Base-by-base conservation (phyloP, 495 filamentous ascomycete genomes). In the Trichoderma erinaceum region DNA sequence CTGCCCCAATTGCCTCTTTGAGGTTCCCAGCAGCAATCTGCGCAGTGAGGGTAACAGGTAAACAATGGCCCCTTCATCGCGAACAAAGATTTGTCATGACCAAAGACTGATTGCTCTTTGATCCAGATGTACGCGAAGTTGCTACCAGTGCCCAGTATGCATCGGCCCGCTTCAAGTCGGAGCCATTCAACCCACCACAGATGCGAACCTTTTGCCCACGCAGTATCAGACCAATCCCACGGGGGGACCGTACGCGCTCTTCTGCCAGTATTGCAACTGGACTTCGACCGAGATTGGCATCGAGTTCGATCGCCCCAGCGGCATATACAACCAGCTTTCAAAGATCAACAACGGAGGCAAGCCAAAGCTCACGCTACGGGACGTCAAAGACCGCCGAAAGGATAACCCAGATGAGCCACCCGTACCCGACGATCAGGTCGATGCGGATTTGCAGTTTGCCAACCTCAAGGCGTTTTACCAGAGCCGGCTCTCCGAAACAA, bases 1-100 rank as follows among this genome's bases (percentile, higher is more conserved):
- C 73, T 99, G 95, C 75, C 95, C 95, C n/a, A 93, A 84, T 75
- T 99, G 95, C 77, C 77, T 98, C 67, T 97, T 98, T 72, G 95
- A 99, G 78, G 92, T 95, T 43, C 92, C 93, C 12, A 94, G 89
- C 74, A 93, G 89, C 73, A 90, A 89, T 75, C 86, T 98, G 41
- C 92, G 92, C 79, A 90, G 86, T 71, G 96, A 99, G 73, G 93
- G 93, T 15, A 96, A 96, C 75, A 86, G 94, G 93, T 97, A 83
- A 21, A 41, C n/a, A 5, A 29, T 29, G 29, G 61, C 27, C 21
- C 70, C 67, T 44, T 41, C 0, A 6, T 11, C 43, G 44, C 41
- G 48, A 52, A 3, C 23, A 2, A 44, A 5, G 41, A 29, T 18
- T 44, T 16, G 50, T 25, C 43, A 21, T 67, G 48, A 38, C 41